A percentile compares a stretch with the other conserved stretches of the same genome.
Evolutionary conservation across 148 eudicot genomes (phyloP).

Genomic region (Vaccinium macrocarpon): DNA sequence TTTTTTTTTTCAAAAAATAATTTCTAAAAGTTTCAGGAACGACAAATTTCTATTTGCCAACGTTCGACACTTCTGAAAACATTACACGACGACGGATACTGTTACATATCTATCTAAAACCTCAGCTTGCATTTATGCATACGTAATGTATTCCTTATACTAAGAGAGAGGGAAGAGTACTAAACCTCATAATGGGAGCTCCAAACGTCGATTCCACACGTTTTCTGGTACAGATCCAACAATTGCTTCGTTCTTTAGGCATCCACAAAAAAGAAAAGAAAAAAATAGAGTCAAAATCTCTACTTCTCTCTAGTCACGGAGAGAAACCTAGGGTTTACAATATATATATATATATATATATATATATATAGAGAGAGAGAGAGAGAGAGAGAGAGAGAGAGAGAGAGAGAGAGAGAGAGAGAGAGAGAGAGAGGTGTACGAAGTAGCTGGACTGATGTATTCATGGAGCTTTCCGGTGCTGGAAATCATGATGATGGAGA

Average conservation of each 20-base stretch:
- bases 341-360: too few relatives aligned
- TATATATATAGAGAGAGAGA: too few relatives aligned
- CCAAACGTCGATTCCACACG: conserved; percentile 62
- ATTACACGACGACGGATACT: too few relatives aligned
- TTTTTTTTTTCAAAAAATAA: too few relatives aligned
- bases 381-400: not conserved
- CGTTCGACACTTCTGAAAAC: too few relatives aligned
- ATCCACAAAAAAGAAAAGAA: not conserved
- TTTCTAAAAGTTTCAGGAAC: too few relatives aligned
- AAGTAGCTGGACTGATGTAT: conserved; percentile 47
- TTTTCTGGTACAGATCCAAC: conserved; percentile 63
- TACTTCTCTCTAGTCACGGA: not conserved
- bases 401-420: not conserved
- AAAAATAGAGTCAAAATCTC: not conserved
- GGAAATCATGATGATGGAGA: conserved; percentile 82
- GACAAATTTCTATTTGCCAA: too few relatives aligned
- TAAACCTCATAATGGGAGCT: conserved; percentile 67
- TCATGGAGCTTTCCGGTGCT: conserved; percentile 70
- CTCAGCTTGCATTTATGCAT: too few relatives aligned
- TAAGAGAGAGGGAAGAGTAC: not conserved
- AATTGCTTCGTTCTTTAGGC: conserved; percentile 54
- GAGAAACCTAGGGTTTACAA: not conserved
- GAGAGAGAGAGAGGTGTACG: conserved; percentile 31
- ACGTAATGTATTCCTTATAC: not conserved
- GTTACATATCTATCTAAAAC: too few relatives aligned